phyloP scores from a whole-genome alignment of 768 basidiomycete species.

The Rhizopogon roseolus region DNA sequence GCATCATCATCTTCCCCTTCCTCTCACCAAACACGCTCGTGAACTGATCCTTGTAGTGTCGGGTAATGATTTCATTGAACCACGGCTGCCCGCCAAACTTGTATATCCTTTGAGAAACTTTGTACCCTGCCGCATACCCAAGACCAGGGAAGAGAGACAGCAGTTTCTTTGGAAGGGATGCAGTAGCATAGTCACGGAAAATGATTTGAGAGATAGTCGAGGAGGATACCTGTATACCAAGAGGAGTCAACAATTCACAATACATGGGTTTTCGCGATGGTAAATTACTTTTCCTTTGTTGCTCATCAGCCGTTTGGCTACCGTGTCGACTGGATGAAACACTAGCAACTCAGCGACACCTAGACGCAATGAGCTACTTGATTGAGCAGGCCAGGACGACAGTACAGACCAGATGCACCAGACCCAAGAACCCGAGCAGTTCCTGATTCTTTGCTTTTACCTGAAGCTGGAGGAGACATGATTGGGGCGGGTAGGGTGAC shows the following conservation, averaged over 20 bases:
- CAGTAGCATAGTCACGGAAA: constrained; percentile 79
- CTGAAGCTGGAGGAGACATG: constrained; percentile 46
- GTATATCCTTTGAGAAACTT: constrained; percentile 89
- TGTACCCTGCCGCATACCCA: constrained; percentile 98
- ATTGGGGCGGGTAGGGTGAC: neutral
- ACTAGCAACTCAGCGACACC: constrained; percentile 93
- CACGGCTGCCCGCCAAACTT: constrained; percentile 99
- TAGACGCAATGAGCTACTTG: constrained; percentile 23
- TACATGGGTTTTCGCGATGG: neutral
- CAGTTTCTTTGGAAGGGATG: constrained; percentile 63
- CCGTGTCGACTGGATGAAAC: constrained; percentile 95
- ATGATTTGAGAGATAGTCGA: constrained; percentile 69
- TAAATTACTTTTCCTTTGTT: constrained; percentile 76
- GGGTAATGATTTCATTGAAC: constrained; percentile 89
- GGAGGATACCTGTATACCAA: constrained; percentile 48
- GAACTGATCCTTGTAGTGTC: constrained; percentile 78
- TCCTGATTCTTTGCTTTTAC: constrained; percentile 73
- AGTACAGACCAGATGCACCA: constrained; percentile 75
- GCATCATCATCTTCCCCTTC: constrained; percentile 93
- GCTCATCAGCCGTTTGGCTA: constrained; percentile 98
- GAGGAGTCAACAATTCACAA: neutral
- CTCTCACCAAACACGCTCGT: constrained; percentile 87
- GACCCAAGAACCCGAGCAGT: constrained; percentile 88
- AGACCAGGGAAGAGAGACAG: constrained; percentile 96
- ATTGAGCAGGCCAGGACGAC: neutral